Evolutionary conservation across 2,329 filamentous ascomycete genomes (phyloP), one percentile per base, ranked within the genome.

Genomic region (Claviceps africana): DNA sequence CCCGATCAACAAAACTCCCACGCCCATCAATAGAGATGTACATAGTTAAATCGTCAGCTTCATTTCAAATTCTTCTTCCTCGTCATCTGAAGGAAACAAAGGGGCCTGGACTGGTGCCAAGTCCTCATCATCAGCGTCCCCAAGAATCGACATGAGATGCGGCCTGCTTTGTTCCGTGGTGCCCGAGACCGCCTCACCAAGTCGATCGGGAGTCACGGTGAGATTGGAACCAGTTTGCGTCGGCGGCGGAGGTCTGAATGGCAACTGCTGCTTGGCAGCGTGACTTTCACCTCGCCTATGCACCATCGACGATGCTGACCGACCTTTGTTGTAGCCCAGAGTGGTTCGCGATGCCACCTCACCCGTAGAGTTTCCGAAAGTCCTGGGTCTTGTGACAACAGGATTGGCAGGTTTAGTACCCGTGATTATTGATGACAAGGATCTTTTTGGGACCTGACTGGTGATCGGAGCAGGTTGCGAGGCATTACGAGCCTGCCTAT

Each of bases 261-360:
- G n/a, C 35, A 54, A 60, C 21, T 52, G 51, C 28, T 58, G 44
- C 19, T 55, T 53, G 15, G 25, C 33, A n/a, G 55, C 44, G 28
- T 58, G 55, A 31, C 47, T 53, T 48, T 50, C 31, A 45, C 53
- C 56, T 10, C 59, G 59, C 28, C 56, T 61, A 15, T 69, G 69
- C 31, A 77, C 61, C 43, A 75, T 65, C 0, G 73, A 72, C 1
- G 72, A 75, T 4, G 75, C 71, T 4, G 72, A 72, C 35, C 87
- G 79, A 35, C 90, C 89, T 65, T 85, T 88, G 52, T 79, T 86
- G 64, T 95, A 95, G 17, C 90, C 90, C 43, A 95, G 76, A 0
- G 89, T 95, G 52, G 81, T 90, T 56, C 83, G 81, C 1, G 89
- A 95, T 6, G 81, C 82, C 6, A 78, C 79, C 22, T 79, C 75